Evolutionary conservation across 345 rosid genomes (phyloP).

Genomic region (Dipteronia dyeriana): DNA sequence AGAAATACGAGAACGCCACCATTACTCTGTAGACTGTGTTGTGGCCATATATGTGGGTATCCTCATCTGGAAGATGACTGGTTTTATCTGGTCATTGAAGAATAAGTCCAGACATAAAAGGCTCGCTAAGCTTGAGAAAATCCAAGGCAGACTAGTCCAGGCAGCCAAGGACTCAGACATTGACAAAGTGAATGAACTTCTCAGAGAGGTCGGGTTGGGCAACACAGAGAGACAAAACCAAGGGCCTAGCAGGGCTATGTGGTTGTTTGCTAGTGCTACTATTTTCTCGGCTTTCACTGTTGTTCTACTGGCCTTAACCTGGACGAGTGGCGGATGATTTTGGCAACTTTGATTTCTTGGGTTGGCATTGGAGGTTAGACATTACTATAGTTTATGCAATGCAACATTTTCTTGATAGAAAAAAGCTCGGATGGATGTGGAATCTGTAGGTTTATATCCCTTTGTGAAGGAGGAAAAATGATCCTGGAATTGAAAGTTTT

Average conservation of each 20-base stretch:
- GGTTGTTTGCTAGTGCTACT: slow-evolving; percentile 65
- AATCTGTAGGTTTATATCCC: background rate
- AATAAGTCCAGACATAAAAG: slow-evolving; percentile 33
- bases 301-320: slow-evolving; percentile 71
- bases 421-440: background rate
- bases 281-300: slow-evolving; percentile 53
- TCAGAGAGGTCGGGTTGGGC: slow-evolving; percentile 60
- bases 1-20: slow-evolving; percentile 87
- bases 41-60: slow-evolving; percentile 89
- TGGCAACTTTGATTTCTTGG: background rate
- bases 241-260: slow-evolving; percentile 46
- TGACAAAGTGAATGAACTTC: slow-evolving; percentile 80
- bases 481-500: background rate
- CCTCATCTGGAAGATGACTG: slow-evolving; percentile 94
- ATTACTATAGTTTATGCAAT: background rate
- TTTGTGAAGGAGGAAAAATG: background rate
- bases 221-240: slow-evolving; percentile 40
- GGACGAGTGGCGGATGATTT: slow-evolving; percentile 76
- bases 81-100: slow-evolving; percentile 69
- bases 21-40: slow-evolving; percentile 82
- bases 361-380: slow-evolving; percentile 1
- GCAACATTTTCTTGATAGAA: background rate
- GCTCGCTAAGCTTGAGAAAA: slow-evolving; percentile 58
- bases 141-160: slow-evolving; percentile 65
- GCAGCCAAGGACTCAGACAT: slow-evolving; percentile 93